phyloP scores from a whole-genome alignment of 805 yeast species.

The Ogataea henricii region DNA sequence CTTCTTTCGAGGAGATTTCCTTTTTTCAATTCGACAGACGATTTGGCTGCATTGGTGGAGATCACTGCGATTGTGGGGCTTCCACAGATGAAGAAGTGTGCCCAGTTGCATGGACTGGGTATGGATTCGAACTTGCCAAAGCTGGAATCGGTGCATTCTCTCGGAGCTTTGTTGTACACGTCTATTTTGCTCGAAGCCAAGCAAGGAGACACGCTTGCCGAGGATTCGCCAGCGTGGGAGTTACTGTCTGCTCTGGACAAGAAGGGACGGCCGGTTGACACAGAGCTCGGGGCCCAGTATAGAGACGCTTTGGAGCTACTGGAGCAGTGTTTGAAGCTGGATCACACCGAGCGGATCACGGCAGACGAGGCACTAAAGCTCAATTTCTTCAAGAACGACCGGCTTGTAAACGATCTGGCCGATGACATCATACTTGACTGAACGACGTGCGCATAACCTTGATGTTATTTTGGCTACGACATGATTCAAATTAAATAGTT shows the following conservation, averaged over 20 bases:
- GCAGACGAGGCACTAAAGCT: constrained; percentile 58
- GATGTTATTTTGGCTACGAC: too few species aligned
- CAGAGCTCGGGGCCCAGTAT: constrained; percentile 38
- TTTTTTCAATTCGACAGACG: constrained; percentile 91
- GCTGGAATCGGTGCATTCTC: constrained; percentile 44
- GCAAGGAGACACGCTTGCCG: constrained; percentile 63
- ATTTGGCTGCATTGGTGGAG: constrained; percentile 87
- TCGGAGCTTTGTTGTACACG: constrained; percentile 44
- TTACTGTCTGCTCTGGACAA: constrained; percentile 52
- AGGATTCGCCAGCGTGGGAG: constrained; percentile 71
- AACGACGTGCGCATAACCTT: neutral
- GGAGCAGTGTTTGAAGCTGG: constrained; percentile 57
- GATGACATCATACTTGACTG: constrained; percentile 30
- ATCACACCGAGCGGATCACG: constrained; percentile 55
- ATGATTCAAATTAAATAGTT: too few species aligned
- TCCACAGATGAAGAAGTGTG: constrained; percentile 69
- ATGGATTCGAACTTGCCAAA: constrained; percentile 67
- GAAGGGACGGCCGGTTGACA: constrained; percentile 41
- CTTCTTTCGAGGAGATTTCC: constrained; percentile 82
- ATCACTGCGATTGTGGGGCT: constrained; percentile 79
- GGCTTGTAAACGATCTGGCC: constrained; percentile 19
- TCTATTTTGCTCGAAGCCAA: constrained; percentile 46
- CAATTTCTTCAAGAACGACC: constrained; percentile 57
- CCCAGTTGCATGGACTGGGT: constrained; percentile 85
- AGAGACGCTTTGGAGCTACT: constrained; percentile 56